Evolutionary conservation across 2,329 filamentous ascomycete genomes (phyloP).

Genomic region (Monilinia polystroma): DNA sequence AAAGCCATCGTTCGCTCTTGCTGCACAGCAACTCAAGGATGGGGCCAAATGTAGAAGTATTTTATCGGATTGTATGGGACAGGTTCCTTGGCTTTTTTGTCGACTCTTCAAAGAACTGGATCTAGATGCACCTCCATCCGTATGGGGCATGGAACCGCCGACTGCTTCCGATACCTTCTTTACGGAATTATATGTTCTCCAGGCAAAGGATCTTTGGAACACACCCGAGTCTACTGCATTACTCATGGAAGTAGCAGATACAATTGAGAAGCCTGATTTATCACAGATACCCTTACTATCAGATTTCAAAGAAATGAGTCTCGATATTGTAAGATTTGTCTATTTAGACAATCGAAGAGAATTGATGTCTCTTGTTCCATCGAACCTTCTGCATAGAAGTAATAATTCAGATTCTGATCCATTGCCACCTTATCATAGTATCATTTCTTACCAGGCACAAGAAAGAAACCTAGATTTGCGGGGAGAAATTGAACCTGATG

Average conservation of each 20-base stretch:
- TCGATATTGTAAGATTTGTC: constrained; percentile 39
- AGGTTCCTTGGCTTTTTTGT: constrained; percentile 81
- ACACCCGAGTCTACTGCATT: constrained; percentile 63
- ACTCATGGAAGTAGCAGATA: constrained; percentile 61
- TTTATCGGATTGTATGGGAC: constrained; percentile 66
- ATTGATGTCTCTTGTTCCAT: constrained; percentile 39
- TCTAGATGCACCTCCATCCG: constrained; percentile 71
- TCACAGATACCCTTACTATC: constrained; percentile 26
- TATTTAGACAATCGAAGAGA: constrained; percentile 40
- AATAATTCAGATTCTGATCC: constrained; percentile 42
- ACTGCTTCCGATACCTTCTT: constrained; percentile 52
- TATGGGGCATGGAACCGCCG: constrained; percentile 77
- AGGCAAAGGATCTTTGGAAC: constrained; percentile 71
- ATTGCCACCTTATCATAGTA: constrained; percentile 39
- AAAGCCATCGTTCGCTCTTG: constrained; percentile 72
- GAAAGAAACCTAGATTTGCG: constrained; percentile 23
- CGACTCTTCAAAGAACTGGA: constrained; percentile 77
- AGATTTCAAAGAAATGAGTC: constrained; percentile 33
- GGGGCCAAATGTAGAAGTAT: constrained; percentile 61
- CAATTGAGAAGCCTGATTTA: constrained; percentile 33
- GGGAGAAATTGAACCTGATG: constrained; percentile 16
- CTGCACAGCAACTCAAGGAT: constrained; percentile 70
- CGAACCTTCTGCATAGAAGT: constrained; percentile 34
- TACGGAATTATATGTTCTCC: constrained; percentile 62
- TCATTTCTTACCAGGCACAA: constrained; percentile 37